phyloP scores from a whole-genome alignment of 192 early-diverging fungal genomes.

The Linnemannia elongata region DNA sequence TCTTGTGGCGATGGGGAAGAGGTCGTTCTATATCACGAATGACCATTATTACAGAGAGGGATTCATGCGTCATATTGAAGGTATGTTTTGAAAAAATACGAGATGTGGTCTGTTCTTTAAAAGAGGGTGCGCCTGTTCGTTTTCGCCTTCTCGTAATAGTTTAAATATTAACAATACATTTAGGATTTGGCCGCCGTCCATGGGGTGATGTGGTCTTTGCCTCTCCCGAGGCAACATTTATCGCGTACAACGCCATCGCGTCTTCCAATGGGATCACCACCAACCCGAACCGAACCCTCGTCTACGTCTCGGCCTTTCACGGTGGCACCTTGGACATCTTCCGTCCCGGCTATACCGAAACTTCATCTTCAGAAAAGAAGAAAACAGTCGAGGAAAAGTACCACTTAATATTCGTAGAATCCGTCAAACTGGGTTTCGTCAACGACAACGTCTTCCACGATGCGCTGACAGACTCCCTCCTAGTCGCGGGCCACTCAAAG shows the following conservation, averaged over 20 bases:
- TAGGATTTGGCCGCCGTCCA: background rate
- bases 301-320: slow-evolving; percentile 12
- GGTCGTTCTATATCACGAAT: slow-evolving; percentile 69
- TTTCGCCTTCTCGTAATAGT: no score
- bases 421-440: background rate
- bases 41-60: slow-evolving; percentile 46
- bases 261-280: slow-evolving; percentile 5
- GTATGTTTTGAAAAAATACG: background rate
- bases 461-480: background rate
- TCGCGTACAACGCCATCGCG: background rate
- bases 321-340: background rate
- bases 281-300: background rate
- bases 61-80: slow-evolving; percentile 54
- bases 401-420: background rate
- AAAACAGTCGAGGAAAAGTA: background rate
- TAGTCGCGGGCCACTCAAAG: background rate
- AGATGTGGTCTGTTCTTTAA: no score
- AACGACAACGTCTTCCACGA: background rate
- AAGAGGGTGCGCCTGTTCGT: background rate
- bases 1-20: slow-evolving; percentile 59
- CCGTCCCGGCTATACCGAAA: background rate
- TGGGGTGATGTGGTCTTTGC: background rate
- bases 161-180: no score
- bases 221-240: background rate
- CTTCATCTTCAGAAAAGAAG: background rate